Evolutionary conservation across 176 grass and related monocot species (phyloP).

Genomic region (Coix lacrymajobi): DNA sequence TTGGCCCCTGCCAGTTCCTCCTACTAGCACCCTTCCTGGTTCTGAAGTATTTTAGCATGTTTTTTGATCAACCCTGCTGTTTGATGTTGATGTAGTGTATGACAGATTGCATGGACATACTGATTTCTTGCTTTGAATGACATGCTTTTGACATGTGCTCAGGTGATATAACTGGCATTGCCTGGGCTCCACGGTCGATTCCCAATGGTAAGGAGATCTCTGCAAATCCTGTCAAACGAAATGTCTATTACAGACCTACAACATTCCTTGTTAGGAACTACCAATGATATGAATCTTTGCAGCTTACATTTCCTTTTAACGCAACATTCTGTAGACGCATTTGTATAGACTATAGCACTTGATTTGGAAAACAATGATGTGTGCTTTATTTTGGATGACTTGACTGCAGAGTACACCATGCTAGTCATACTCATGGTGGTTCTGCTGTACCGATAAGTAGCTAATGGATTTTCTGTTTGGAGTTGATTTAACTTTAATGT

Average conservation of each 20-base stretch:
- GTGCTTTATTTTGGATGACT: background rate
- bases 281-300: background rate
- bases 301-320: background rate
- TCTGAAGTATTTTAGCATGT: background rate
- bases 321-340: background rate
- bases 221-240: background rate
- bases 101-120: background rate
- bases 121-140: background rate
- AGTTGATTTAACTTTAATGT: background rate
- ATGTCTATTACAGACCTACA: background rate
- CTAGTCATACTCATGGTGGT: background rate
- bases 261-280: background rate
- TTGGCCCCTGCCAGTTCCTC: background rate
- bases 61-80: background rate
- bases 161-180: conserved; percentile 87
- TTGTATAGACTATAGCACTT: background rate
- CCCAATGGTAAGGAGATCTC: conserved; percentile 52
- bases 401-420: background rate
- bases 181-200: conserved; percentile 58
- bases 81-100: background rate
- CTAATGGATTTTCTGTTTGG: background rate
- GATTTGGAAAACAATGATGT: background rate
- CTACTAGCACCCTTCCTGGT: background rate
- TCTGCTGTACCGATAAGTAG: background rate
- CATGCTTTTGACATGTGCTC: conserved; percentile 13